These are phyloP conservation scores for Dictyostelium brefeldianum DNA, from an alignment of 78 protist species.

Conservation along the genomic window DNA sequence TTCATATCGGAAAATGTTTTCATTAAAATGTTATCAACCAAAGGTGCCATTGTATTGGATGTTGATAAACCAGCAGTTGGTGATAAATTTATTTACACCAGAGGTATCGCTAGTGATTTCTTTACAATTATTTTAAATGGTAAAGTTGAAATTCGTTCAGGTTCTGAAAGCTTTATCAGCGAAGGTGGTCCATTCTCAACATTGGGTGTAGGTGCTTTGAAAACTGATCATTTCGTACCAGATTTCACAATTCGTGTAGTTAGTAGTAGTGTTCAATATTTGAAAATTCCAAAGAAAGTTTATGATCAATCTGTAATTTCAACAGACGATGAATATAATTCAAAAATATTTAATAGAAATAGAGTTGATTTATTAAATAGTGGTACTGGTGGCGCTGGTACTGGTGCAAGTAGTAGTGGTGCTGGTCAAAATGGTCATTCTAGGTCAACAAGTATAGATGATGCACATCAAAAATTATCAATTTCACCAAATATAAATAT, in stretches of 20 bases:
- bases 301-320: conserved; percentile 37
- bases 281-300: conserved; percentile 27
- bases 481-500: background rate
- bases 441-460: background rate
- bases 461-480: background rate
- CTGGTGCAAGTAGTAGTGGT: background rate
- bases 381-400: background rate
- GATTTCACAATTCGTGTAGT: conserved; percentile 68
- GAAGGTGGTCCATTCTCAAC: conserved; percentile 86
- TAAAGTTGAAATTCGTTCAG: conserved; percentile 66
- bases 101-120: conserved; percentile 44
- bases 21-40: conserved; percentile 20
- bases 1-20: conserved; percentile 40
- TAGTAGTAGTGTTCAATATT: background rate
- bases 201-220: conserved; percentile 71
- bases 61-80: background rate
- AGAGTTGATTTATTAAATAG: conserved; percentile 1
- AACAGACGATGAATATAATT: conserved; percentile 60
- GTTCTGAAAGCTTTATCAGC: conserved; percentile 78
- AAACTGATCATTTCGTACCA: conserved; percentile 42
- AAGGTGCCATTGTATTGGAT: conserved; percentile 58
- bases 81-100: conserved; percentile 44
- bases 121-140: conserved; percentile 82
- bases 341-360: conserved; percentile 23
- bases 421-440: background rate